Evolutionary conservation across 2,329 filamentous ascomycete species (phyloP).

Genomic region (Colletotrichum limetticola): DNA sequence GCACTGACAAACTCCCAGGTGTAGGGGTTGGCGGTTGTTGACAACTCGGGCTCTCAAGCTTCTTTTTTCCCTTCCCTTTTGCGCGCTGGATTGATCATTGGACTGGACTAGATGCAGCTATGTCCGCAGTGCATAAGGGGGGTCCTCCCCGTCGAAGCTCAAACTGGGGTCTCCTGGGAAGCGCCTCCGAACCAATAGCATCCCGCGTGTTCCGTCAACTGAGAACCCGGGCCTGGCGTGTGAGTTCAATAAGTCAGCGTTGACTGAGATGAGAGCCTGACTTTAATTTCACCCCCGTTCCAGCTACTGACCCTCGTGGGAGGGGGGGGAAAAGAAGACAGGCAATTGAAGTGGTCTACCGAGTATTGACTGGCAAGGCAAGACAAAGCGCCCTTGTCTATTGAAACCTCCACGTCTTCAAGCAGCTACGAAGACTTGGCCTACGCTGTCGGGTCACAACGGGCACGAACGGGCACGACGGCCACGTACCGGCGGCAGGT

Average conservation of each 20-base stretch:
- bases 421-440: background rate
- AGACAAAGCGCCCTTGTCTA: too few relatives aligned
- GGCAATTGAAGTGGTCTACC: background rate
- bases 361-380: too few relatives aligned
- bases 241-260: slow-evolving; percentile 26
- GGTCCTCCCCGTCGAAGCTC: slow-evolving; percentile 9
- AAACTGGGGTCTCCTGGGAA: slow-evolving; percentile 5
- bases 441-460: background rate
- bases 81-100: slow-evolving; percentile 9
- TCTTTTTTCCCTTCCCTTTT: slow-evolving; percentile 7
- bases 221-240: background rate
- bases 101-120: background rate
- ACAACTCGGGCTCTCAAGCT: background rate
- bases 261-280: slow-evolving; percentile 7
- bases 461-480: too few relatives aligned
- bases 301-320: background rate
- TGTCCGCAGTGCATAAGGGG: background rate
- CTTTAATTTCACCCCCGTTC: background rate
- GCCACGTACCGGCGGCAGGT: background rate
- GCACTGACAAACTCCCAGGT: background rate
- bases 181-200: slow-evolving; percentile 18
- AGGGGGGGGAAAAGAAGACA: background rate
- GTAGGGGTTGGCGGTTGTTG: background rate
- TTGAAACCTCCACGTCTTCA: background rate
- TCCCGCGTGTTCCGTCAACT: background rate